Evolutionary conservation across 129 eudicot species (phyloP).

Genomic region (Oenanthe sinensis): DNA sequence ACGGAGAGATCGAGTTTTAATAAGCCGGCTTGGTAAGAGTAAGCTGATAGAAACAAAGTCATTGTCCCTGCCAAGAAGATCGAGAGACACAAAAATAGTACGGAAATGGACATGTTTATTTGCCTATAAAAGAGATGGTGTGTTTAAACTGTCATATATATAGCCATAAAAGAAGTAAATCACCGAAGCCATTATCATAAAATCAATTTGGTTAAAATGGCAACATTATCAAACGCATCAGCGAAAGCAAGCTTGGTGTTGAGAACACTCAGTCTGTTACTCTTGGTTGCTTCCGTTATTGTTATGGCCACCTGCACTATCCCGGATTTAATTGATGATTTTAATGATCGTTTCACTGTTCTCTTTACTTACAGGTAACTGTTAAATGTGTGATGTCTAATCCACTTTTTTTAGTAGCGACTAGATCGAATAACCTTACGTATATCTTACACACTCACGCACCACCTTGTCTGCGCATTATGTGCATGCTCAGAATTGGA

Average conservation of each 20-base stretch:
- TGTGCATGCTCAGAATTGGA: too few species aligned
- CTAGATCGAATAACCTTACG: too few species aligned
- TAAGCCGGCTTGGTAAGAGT: not conserved
- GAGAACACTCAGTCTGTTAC: conserved; percentile 26
- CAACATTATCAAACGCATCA: conserved; percentile 16
- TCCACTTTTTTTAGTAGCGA: too few species aligned
- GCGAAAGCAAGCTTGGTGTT: conserved; percentile 23
- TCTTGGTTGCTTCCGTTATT: conserved; percentile 28
- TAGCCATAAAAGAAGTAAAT: not conserved
- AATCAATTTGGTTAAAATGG: not conserved
- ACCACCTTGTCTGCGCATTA: too few species aligned
- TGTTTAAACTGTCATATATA: not conserved
- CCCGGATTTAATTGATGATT: not conserved
- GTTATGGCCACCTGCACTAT: conserved; percentile 23
- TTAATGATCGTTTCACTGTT: not conserved
- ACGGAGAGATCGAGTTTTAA: not conserved
- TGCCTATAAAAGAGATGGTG: not conserved
- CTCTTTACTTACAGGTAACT: not conserved
- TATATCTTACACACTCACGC: too few species aligned
- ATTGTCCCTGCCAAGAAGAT: not conserved
- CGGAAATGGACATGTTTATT: not conserved
- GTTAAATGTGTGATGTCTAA: not conserved
- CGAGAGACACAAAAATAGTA: not conserved
- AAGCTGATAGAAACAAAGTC: conserved; percentile 1
- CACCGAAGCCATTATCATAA: not conserved